These are phyloP conservation scores for Lactuca saligna DNA, from an alignment of 129 eudicot genomes.

Conservation along the genomic window DNA sequence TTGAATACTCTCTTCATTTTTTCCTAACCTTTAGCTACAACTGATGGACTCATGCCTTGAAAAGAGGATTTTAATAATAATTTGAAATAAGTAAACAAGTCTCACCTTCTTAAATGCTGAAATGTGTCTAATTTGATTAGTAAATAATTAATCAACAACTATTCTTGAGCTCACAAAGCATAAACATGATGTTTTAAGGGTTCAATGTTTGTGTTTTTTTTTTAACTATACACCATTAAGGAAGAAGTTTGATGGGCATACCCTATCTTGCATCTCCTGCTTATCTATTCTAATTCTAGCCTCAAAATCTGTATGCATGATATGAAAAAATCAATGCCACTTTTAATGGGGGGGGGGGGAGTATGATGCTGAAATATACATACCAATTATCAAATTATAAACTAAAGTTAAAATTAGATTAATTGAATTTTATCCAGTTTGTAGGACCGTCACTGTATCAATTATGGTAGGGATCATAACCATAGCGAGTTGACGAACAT, in stretches of 20 bases:
- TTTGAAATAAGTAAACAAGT: neutral
- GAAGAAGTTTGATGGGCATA: constrained; percentile 24
- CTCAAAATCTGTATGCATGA: constrained; percentile 66
- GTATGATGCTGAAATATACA: constrained; percentile 50
- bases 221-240: too few relatives aligned
- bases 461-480: constrained; percentile 75
- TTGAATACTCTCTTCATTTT: constrained; percentile 55
- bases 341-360: neutral
- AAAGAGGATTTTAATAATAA: constrained; percentile 13
- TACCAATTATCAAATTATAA: neutral
- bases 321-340: constrained; percentile 8
- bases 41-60: constrained; percentile 86
- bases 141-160: neutral
- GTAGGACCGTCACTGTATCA: constrained; percentile 44
- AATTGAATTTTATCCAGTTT: neutral
- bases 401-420: constrained; percentile 5
- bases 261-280: constrained; percentile 79
- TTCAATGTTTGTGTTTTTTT: too few relatives aligned
- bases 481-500: constrained; percentile 52
- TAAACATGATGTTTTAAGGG: too few relatives aligned
- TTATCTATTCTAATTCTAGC: constrained; percentile 72
- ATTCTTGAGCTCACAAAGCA: neutral
- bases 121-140: neutral
- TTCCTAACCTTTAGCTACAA: constrained; percentile 75
- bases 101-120: neutral